Evolutionary conservation across 1,284 basidiomycete genomes (phyloP), one percentile per base, ranked within the genome.

Genomic region (Pseudozyma hubeiensis): DNA sequence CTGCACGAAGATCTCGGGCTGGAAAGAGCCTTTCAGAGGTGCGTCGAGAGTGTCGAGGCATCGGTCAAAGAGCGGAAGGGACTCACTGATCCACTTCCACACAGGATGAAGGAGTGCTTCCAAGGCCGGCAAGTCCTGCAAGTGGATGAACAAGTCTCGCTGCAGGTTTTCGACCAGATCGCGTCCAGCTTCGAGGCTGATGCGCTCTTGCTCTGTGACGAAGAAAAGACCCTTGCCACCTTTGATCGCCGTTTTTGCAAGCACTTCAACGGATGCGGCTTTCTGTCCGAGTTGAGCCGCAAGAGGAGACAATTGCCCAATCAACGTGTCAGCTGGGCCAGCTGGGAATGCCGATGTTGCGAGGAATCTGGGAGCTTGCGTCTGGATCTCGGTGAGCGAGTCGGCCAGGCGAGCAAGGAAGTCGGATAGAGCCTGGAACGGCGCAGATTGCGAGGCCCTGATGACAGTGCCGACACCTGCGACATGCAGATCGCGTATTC

Each of bases 41-140:
- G 60, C 52, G 7, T 52, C 19, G 8, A 63, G 49, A 7, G 60
- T 55, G 17, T 44, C 60, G 34, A 68, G 51, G 39, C 69, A 67
- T 30, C 44, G 48, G 5, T 51, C 53, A 37, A 64, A 59, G 24
- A 66, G 14, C 2, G 37, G 24, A 4, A 46, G 35, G 17, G 54
- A 41, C 19, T 33, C 45, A 8, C 17, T 30, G 16, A 52, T 53
- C 62, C 63, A 69, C 44, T 61, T 50, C 53, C 50, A 53, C 2
- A 68, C 59, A 24, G 71, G 66, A 33, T 62, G 45, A 5, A 74
- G 53, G 3, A 74, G 59, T 16, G 71, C 58, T n/a, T 69, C 66
- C 24, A 74, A 35, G 1, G 71, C 66, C 8, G 60, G 66, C 30
- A 56, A 8, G 14, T 11, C 10, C 24, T 60, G 34, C 16, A 54